phyloP scores from a whole-genome alignment of 345 rosid genomes.

The Moringa oleifera region DNA sequence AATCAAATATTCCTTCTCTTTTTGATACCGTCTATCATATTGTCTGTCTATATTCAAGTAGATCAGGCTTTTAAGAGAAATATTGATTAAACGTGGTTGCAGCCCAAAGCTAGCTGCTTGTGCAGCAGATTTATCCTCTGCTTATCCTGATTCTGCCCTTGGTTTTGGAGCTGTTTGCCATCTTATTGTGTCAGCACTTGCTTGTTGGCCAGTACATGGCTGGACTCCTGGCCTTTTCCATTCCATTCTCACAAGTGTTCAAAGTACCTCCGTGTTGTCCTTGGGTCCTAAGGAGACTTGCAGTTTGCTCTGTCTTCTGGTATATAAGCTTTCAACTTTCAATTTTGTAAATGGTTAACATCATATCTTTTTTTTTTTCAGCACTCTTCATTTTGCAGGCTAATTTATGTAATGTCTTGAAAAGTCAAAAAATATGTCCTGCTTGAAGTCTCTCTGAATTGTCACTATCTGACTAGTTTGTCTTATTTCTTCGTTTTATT shows the following conservation, averaged over 20 bases:
- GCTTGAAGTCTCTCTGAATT: conserved; percentile 12
- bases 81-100: conserved; percentile 32
- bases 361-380: background rate
- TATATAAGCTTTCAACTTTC: conserved; percentile 33
- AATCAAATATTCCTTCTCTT: conserved; percentile 17
- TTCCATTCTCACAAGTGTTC: conserved; percentile 72
- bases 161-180: conserved; percentile 95
- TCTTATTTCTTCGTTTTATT: conserved; percentile 26
- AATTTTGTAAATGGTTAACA: background rate
- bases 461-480: conserved; percentile 24
- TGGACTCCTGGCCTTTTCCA: conserved; percentile 97
- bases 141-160: conserved; percentile 87
- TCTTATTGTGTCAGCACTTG: conserved; percentile 84
- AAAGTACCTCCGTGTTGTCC: conserved; percentile 59
- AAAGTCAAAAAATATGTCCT: background rate
- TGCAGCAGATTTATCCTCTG: conserved; percentile 86
- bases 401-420: no score
- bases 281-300: conserved; percentile 97
- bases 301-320: conserved; percentile 88
- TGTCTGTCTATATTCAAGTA: conserved; percentile 7
- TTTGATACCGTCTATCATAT: conserved; percentile 4
- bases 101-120: conserved; percentile 96
- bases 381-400: background rate
- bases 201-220: conserved; percentile 90
- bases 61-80: conserved; percentile 13